Evolutionary conservation across 129 eudicot genomes (phyloP), one percentile per base, ranked within the genome.

Genomic region (Kitagawia praeruptora): DNA sequence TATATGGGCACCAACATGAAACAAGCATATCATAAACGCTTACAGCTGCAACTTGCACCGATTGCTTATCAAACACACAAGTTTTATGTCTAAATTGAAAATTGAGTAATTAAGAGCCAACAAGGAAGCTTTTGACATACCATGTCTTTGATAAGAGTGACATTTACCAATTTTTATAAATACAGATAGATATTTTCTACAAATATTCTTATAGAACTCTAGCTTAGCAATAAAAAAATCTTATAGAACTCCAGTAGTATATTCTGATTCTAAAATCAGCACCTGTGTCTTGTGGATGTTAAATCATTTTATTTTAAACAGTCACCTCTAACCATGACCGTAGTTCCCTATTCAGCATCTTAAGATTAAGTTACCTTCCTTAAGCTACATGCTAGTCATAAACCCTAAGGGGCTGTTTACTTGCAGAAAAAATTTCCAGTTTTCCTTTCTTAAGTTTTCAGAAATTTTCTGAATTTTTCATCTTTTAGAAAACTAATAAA

Each of bases 41-140:
- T 19, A 54, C 64, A 54, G 64, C 70, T 64, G 70, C 70, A 27
- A 64, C 70, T 64, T n/a, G 70, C 39, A 64, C 70, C 11, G 39
- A 6, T 64, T 18, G 37, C 39, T 69, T 37, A 19, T 71, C 25
- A 70, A 70, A 70, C 75, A 27, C 74, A 31, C 38, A 70, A 16
- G 10, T 6, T 13, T 38, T 1, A 5, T 70, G 23, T 28, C 11
- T 23, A 38, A 70, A 16, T 4, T 16, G 19, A 28, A 28, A 19
- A 25, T 27, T 63, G 11, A 4, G 38, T 27, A 11, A 31, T 38
- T 38, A 38, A 70, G 21, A 28, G 46, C 75, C 75, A 70, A 70
- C 5, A 38, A 12, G 12, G 4, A 38, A 70, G 42, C 46, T 70
- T 69, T 69, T 6, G 12, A 8, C 23, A 31, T 28, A 66, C 41